Evolutionary conservation across 345 rosid species (phyloP).

Genomic region (Ailanthus altissimus): DNA sequence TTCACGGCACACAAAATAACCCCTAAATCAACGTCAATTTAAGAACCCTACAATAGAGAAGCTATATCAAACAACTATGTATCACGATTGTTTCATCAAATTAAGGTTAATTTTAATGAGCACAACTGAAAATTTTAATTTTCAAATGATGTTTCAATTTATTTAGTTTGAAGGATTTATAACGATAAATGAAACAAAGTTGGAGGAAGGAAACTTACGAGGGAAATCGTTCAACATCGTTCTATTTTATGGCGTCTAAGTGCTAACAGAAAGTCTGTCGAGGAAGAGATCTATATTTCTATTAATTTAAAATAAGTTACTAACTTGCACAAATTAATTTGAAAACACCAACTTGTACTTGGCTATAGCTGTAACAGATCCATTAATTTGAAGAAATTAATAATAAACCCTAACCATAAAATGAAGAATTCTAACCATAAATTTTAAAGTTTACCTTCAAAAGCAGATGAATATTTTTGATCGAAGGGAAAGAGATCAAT

Average conservation of each 20-base stretch:
- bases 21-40: not conserved
- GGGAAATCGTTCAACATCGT: constrained; percentile 78
- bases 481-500: no score
- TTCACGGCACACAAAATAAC: not conserved
- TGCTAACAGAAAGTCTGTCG: constrained; percentile 84
- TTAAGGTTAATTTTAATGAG: not conserved
- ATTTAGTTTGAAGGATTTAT: not conserved
- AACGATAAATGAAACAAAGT: not conserved
- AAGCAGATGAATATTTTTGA: no score
- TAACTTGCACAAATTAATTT: no score
- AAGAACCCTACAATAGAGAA: not conserved
- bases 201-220: constrained; percentile 41
- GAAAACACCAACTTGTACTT: no score
- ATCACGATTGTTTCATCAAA: not conserved
- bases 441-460: no score
- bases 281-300: constrained; percentile 65
- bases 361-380: no score
- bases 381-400: no score
- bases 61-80: not conserved
- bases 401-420: no score
- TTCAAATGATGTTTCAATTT: not conserved
- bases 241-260: constrained; percentile 74
- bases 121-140: not conserved
- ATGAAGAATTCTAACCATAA: no score
- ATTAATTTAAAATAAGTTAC: no score